A percentile compares a stretch with the other conserved stretches of the same genome.
phyloP scores from a whole-genome alignment of 805 yeast genomes.

The Spathaspora hagerdaliae region DNA sequence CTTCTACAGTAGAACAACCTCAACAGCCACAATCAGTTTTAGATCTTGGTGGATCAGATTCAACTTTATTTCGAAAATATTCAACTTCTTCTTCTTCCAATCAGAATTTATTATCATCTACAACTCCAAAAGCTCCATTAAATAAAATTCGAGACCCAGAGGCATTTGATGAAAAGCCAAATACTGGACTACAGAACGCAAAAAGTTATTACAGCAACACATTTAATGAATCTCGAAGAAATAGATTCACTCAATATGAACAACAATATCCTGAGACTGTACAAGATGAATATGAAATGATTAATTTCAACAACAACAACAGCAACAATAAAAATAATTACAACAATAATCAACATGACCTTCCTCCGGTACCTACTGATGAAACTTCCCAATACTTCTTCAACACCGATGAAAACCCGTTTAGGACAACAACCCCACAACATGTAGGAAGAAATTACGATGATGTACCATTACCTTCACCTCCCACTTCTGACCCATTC shows the following conservation, averaged over 20 bases:
- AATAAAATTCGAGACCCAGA: not conserved
- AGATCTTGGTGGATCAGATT: not conserved
- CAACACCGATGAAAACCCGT: conserved; percentile 2
- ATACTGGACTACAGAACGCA: not conserved
- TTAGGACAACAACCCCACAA: not conserved
- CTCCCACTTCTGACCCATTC: conserved; percentile 6
- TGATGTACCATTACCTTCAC: conserved; percentile 5
- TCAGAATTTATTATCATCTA: not conserved
- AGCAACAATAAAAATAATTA: not conserved
- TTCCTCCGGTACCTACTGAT: conserved; percentile 6
- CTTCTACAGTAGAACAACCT: not conserved
- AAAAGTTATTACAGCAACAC: not conserved
- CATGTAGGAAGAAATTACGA: conserved; percentile 1
- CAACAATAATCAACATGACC: not conserved
- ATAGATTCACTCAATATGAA: conserved; percentile 8
- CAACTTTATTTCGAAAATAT: not conserved
- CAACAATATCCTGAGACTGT: conserved; percentile 1
- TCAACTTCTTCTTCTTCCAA: not conserved
- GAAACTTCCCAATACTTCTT: not conserved
- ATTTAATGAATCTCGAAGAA: not conserved
- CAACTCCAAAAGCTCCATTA: not conserved
- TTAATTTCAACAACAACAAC: not conserved
- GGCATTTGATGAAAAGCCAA: not conserved
- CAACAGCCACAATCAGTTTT: not conserved
- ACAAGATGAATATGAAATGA: conserved; percentile 9